Conservation (phyloP, 75 land plant genomes). For the Sequoia sempervirens region DNA sequence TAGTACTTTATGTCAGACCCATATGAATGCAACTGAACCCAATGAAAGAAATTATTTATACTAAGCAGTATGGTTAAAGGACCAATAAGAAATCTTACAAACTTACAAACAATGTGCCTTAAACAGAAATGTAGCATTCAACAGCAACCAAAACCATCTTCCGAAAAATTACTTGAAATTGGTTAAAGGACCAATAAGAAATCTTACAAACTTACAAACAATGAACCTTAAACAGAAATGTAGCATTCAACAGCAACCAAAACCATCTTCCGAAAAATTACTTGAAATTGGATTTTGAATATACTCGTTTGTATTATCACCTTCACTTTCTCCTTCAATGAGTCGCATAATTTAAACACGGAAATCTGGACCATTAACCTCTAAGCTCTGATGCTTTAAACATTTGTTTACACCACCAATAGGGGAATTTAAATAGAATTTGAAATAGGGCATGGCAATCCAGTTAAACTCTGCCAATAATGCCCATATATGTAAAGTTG, state of each 20-base stretch:
- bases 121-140: not conserved
- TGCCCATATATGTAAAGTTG: not conserved
- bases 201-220: no score
- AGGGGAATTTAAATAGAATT: not conserved
- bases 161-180: no score
- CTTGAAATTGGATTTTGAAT: not conserved
- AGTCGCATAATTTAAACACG: not conserved
- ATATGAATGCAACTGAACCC: no score
- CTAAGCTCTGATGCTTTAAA: not conserved
- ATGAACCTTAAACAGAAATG: no score
- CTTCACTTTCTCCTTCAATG: not conserved
- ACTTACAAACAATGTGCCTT: not conserved
- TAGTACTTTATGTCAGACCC: no score
- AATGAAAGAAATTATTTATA: no score
- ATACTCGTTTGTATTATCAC: not conserved
- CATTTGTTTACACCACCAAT: not conserved
- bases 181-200: no score
- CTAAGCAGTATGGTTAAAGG: no score
- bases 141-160: not conserved
- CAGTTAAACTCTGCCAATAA: not conserved
- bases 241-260: not conserved
- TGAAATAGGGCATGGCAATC: not conserved
- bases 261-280: not conserved
- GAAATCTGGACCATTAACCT: not conserved
- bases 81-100: not conserved